A percentile compares a stretch with the other conserved stretches of the same genome.
Evolutionary conservation across 805 yeast species (phyloP).

Genomic region (Pichia kluyveri): DNA sequence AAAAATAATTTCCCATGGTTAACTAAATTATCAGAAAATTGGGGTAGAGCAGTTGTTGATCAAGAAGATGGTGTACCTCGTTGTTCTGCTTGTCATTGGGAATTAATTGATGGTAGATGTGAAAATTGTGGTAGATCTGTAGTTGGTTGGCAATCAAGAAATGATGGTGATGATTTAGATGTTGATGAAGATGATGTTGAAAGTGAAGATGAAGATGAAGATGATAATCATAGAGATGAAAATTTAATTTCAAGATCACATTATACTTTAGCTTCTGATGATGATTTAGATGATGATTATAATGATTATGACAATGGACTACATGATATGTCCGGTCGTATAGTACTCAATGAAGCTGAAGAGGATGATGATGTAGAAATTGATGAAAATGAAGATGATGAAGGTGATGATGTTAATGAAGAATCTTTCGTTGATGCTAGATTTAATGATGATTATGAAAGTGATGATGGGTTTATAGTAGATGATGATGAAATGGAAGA

Average conservation of each 20-base stretch:
- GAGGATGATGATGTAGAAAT: slow-evolving; percentile 2
- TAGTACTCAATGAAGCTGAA: slow-evolving; percentile 1
- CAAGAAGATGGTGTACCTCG: slow-evolving; percentile 64
- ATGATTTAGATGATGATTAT: slow-evolving; percentile 1
- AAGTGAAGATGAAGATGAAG: not conserved
- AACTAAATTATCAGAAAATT: slow-evolving; percentile 38
- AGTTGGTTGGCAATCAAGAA: slow-evolving; percentile 12
- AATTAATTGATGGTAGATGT: slow-evolving; percentile 58
- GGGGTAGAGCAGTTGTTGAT: slow-evolving; percentile 47
- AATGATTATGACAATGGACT: slow-evolving; percentile 9
- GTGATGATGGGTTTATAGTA: slow-evolving; percentile 12
- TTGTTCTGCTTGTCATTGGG: slow-evolving; percentile 77
- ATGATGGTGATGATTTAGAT: slow-evolving; percentile 10
- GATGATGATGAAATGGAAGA: slow-evolving; percentile 8
- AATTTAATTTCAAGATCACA: not conserved
- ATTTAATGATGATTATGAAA: slow-evolving; percentile 5
- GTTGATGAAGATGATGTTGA: slow-evolving; percentile 1
- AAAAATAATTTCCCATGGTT: slow-evolving; percentile 29
- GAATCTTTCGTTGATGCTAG: not conserved
- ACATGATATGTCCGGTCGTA: not conserved
- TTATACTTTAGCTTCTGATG: not conserved
- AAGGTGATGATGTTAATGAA: slow-evolving; percentile 1
- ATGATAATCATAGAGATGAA: not conserved
- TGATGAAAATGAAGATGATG: not conserved
- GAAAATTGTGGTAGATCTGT: slow-evolving; percentile 58